These are phyloP conservation scores for Primulina huaijiensis DNA, from an alignment of 257 asterid genomes.

Conservation along the genomic window DNA sequence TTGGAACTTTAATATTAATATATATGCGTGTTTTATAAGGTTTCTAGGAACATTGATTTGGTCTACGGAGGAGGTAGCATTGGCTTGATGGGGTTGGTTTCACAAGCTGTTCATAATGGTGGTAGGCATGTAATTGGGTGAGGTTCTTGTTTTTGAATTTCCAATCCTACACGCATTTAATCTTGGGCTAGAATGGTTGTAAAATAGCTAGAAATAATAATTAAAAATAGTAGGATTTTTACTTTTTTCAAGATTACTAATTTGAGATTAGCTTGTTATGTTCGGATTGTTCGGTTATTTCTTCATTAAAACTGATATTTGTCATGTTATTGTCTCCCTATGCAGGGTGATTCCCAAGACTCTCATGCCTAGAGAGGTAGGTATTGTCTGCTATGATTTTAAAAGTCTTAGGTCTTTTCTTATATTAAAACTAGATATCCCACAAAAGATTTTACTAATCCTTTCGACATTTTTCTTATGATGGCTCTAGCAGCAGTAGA, in stretches of 20 bases:
- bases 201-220: background rate
- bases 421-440: constrained; percentile 19
- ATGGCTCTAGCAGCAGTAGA: constrained; percentile 10
- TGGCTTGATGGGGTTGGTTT: constrained; percentile 58
- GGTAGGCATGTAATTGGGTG: constrained; percentile 60
- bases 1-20: constrained; percentile 1
- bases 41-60: constrained; percentile 55
- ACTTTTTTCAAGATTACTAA: too few species aligned
- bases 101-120: constrained; percentile 60
- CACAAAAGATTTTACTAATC: constrained; percentile 16
- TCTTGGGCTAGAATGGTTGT: background rate
- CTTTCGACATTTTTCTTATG: constrained; percentile 6
- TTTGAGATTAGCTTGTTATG: background rate
- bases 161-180: constrained; percentile 12
- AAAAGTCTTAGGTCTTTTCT: constrained; percentile 36
- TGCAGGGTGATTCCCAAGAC: constrained; percentile 99
- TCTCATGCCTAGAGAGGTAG: constrained; percentile 99
- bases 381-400: constrained; percentile 33
- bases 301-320: constrained; percentile 35
- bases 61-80: constrained; percentile 66
- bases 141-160: constrained; percentile 23
- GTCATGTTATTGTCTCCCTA: constrained; percentile 67
- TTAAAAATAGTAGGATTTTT: too few species aligned
- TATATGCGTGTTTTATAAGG: constrained; percentile 28
- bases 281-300: constrained; percentile 7